Conservation (phyloP, 2,329 filamentous ascomycete genomes). For the Epichloe amarillans region DNA sequence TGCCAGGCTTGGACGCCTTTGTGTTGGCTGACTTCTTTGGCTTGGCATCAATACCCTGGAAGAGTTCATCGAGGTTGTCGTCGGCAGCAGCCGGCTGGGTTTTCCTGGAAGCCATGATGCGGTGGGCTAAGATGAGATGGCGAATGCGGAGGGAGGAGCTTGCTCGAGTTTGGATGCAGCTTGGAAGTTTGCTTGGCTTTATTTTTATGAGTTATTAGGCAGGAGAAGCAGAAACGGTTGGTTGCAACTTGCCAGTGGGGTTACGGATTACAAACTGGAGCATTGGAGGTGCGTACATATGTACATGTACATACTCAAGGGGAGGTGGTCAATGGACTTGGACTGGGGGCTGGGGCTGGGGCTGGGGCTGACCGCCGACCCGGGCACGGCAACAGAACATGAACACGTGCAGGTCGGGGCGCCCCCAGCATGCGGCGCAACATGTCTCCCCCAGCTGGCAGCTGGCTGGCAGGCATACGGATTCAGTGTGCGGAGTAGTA, state of each 20-base stretch:
- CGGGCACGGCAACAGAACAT: not conserved
- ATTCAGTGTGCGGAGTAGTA: not conserved
- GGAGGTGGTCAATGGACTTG: too few species aligned
- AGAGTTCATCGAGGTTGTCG: constrained; percentile 53
- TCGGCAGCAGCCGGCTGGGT: constrained; percentile 41
- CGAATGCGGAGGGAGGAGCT: not conserved
- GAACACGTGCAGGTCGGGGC: constrained; percentile 2
- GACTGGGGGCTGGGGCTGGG: too few species aligned
- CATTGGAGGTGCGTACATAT: not conserved
- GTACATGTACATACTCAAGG: too few species aligned
- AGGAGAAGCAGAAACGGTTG: too few species aligned
- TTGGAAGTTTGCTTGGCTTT: not conserved
- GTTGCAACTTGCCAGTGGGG: not conserved
- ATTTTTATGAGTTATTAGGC: too few species aligned
- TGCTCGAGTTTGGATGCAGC: not conserved
- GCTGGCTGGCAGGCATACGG: too few species aligned
- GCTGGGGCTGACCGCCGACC: not conserved
- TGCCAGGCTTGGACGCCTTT: constrained; percentile 32
- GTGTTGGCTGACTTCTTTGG: constrained; percentile 32
- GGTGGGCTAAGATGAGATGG: not conserved
- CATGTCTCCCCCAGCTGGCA: too few species aligned
- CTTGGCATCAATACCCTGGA: constrained; percentile 44
- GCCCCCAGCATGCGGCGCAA: too few species aligned
- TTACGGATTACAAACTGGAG: not conserved
- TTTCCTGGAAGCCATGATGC: constrained; percentile 46